phyloP scores from a whole-genome alignment of 2,329 filamentous ascomycete species.

The Clonostachys byssicola region DNA sequence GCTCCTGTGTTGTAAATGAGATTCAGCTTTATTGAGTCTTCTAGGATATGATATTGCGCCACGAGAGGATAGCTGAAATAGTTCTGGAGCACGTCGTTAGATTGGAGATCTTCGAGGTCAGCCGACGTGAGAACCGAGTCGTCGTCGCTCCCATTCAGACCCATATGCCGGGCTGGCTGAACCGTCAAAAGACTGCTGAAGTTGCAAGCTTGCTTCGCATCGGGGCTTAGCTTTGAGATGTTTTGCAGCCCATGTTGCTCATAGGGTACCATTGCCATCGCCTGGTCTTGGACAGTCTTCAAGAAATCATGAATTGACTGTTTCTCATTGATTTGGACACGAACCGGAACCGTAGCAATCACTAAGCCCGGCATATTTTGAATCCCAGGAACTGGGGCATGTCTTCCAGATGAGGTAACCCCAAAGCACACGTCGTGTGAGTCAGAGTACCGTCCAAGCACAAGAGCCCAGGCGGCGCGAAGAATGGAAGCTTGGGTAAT shows the following conservation, averaged over 20 bases:
- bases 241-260: slow-evolving; percentile 9
- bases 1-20: slow-evolving; percentile 3
- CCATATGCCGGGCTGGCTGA: not conserved
- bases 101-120: no score
- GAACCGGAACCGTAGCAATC: slow-evolving; percentile 17
- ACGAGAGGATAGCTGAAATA: slow-evolving; percentile 5
- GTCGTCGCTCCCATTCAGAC: not conserved
- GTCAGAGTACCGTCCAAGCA: no score
- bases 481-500: slow-evolving; percentile 11
- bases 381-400: no score
- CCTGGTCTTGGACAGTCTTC: slow-evolving; percentile 13
- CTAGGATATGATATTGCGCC: slow-evolving; percentile 1
- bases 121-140: not conserved
- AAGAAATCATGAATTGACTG: slow-evolving; percentile 31
- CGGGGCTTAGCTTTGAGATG: slow-evolving; percentile 4
- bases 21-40: not conserved
- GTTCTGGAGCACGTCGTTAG: not conserved
- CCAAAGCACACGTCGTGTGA: no score
- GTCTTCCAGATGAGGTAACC: no score
- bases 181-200: slow-evolving; percentile 4
- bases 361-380: no score
- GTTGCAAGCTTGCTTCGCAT: slow-evolving; percentile 1
- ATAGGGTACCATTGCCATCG: slow-evolving; percentile 6
- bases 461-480: slow-evolving; percentile 4
- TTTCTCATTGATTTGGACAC: slow-evolving; percentile 14